Evolutionary conservation across 768 basidiomycete genomes (phyloP), one percentile per base, ranked within the genome.

Genomic region (Leccinum sublutescens): DNA sequence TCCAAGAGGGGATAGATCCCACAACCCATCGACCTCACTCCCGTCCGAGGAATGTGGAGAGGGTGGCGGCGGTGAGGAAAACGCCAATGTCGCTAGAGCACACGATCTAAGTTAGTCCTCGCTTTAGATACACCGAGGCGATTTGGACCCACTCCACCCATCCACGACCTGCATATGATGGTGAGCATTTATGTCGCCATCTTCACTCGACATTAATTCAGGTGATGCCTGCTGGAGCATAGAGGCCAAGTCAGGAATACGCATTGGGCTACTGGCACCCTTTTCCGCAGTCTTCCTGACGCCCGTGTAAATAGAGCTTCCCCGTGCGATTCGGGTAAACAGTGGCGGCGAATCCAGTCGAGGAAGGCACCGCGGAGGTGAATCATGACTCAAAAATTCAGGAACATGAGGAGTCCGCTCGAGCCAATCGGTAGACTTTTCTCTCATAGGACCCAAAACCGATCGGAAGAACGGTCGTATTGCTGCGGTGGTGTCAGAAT

Each of bases 141-240:
- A 59, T 54, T 36, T 60, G 50, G 47, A 79, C 81, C 48, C 66
- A 89, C 89, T 69, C 86, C 87, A 87, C 29, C 87, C 88, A 69
- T 83, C 78, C 1, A 88, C 80, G 34, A 88, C 65, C 9, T 79
- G 73, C 77, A 90, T 80, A 67, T 83, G 82, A 52, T 79, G 77
- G 34, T 66, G 40, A 40, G 40, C 67, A n/a, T 78, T 72, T 6
- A 83, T 60, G 51, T 83, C 80, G 4, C 71, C 71, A 23, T 81
- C 79, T 36, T 77, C 72, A 51, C 80, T 74, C 45, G 77, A 73
- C 50, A 70, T 64, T 49, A 74, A 58, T 49, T 69, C 62, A 11
- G 59, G 61, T 36, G 68, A 67, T 10, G 69, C 67, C 38, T 23
- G 47, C 53, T 52, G 59, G 27, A 75, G 49, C 49, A 75, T 61